Conservation (phyloP, 1,284 basidiomycete species). For the Erythrobasidium hasegawianum region DNA sequence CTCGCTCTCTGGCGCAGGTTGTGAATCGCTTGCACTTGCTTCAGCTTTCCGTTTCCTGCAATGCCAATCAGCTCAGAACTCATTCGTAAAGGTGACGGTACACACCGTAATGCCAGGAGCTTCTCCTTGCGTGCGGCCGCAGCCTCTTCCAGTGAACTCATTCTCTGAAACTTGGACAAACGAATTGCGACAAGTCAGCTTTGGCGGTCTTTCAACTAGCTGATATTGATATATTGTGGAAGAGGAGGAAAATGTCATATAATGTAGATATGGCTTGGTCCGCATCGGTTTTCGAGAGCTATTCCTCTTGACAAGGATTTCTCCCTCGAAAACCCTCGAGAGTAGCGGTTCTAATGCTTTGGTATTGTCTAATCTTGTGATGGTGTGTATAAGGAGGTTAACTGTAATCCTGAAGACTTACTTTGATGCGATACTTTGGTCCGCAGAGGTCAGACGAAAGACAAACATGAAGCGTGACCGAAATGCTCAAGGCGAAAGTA, state of each 20-base stretch:
- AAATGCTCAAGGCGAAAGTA: too few relatives aligned
- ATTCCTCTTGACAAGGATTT: not conserved
- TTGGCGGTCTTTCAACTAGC: not conserved
- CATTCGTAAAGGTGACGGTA: too few relatives aligned
- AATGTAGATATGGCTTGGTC: constrained; percentile 5
- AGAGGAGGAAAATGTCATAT: not conserved
- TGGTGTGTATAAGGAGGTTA: not conserved
- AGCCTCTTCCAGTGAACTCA: constrained; percentile 31
- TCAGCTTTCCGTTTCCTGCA: constrained; percentile 33
- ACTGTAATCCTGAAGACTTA: too few relatives aligned
- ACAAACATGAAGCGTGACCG: too few relatives aligned
- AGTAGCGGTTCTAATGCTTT: constrained; percentile 9
- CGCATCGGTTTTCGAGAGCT: not conserved
- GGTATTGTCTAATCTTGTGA: not conserved
- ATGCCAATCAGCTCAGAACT: not conserved
- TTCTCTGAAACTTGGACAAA: too few relatives aligned
- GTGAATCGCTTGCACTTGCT: constrained; percentile 9
- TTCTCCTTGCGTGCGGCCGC: constrained; percentile 35
- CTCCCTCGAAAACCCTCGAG: not conserved
- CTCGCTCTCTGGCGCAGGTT: not conserved
- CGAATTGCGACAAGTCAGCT: not conserved
- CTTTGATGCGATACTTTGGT: too few relatives aligned
- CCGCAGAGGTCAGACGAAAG: too few relatives aligned
- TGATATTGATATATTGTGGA: not conserved
- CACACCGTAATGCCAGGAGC: constrained; percentile 28